Percentiles rank a stretch among this genome's conserved stretches.
Evolutionary conservation across 75 land plant species (phyloP).

Genomic region (Adiantum capillusveneris): DNA sequence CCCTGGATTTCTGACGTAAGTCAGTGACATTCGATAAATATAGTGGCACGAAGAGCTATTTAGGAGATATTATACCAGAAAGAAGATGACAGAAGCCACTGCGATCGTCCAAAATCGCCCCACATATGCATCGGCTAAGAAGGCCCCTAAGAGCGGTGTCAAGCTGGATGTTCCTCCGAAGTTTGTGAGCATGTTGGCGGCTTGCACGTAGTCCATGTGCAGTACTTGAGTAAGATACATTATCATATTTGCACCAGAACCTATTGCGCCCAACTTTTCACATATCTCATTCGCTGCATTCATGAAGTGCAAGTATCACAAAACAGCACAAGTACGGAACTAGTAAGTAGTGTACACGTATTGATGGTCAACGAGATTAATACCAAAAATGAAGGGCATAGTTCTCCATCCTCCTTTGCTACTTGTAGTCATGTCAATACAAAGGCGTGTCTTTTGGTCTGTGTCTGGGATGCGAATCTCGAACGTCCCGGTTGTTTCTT

Average conservation of each 20-base stretch:
- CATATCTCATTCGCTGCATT: slow-evolving; percentile 67
- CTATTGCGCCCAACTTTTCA: slow-evolving; percentile 80
- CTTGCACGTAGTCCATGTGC: slow-evolving; percentile 50
- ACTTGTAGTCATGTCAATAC: too few species aligned
- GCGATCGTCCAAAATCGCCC: slow-evolving; percentile 78
- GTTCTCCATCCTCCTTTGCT: slow-evolving; percentile 39
- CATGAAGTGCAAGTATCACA: neutral
- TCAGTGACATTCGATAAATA: too few species aligned
- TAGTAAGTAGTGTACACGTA: neutral
- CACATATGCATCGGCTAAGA: slow-evolving; percentile 67
- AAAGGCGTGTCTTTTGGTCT: too few species aligned
- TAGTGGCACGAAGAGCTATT: too few species aligned
- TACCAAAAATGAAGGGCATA: slow-evolving; percentile 82
- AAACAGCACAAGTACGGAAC: neutral
- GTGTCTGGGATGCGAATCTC: too few species aligned
- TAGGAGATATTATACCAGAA: slow-evolving; percentile 37
- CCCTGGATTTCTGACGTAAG: too few species aligned
- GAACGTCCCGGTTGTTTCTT: too few species aligned
- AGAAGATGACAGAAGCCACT: slow-evolving; percentile 51
- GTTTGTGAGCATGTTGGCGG: slow-evolving; percentile 69
- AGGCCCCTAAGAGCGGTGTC: slow-evolving; percentile 75
- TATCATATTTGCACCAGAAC: slow-evolving; percentile 62
- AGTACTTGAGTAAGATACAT: slow-evolving; percentile 57
- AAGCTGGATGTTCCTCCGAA: slow-evolving; percentile 67
- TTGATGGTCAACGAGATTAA: too few species aligned